phyloP scores from a whole-genome alignment of 106 monocot species.

The Platanthera guangdongensis region DNA sequence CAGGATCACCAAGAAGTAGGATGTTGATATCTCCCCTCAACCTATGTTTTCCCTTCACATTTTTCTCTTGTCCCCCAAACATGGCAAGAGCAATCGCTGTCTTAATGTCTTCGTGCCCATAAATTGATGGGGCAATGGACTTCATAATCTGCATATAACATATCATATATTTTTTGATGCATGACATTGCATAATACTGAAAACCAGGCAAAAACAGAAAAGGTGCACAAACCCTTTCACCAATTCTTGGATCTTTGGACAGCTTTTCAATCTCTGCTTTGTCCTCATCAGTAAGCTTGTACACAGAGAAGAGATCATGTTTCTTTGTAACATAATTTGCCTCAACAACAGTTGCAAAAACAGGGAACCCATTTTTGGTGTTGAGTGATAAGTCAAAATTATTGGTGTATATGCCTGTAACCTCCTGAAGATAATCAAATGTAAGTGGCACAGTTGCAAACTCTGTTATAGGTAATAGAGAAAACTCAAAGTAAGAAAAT shows the following conservation, averaged over 20 bases:
- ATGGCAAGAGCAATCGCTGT: constrained; percentile 95
- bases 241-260: constrained; percentile 90
- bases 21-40: constrained; percentile 96
- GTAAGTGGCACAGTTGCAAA: neutral
- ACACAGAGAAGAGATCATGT: constrained; percentile 91
- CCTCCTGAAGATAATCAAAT: constrained; percentile 60
- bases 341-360: constrained; percentile 93
- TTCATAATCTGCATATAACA: constrained; percentile 65
- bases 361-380: constrained; percentile 98
- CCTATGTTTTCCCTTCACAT: constrained; percentile 95
- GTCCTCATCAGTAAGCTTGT: constrained; percentile 97
- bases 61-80: constrained; percentile 99
- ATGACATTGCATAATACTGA: neutral
- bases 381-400: constrained; percentile 97
- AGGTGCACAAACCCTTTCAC: constrained; percentile 67
- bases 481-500: neutral
- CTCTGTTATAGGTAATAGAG: constrained; percentile 5
- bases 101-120: constrained; percentile 98
- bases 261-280: constrained; percentile 93
- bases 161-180: neutral
- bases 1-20: constrained; percentile 98
- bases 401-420: constrained; percentile 99
- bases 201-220: neutral
- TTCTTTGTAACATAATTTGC: constrained; percentile 94
- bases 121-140: constrained; percentile 97